Conservation (phyloP, 345 rosid species). For the Melaleuca alternifolia region DNA sequence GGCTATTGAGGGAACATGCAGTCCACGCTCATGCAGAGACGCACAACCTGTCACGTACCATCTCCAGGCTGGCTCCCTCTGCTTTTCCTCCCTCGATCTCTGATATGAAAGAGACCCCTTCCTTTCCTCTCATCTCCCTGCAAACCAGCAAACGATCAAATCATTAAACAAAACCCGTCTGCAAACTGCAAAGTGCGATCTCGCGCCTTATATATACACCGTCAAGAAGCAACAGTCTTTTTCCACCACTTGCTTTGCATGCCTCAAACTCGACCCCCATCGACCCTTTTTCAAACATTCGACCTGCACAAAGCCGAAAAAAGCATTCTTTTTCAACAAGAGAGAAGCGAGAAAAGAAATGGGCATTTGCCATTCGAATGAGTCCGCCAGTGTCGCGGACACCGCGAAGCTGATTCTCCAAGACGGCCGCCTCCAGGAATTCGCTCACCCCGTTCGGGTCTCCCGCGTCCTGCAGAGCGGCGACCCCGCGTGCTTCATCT, state of each 20-base stretch:
- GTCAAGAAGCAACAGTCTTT: background rate
- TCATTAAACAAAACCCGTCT: background rate
- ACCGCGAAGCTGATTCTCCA: conserved; percentile 49
- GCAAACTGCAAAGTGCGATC: background rate
- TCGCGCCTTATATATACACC: background rate
- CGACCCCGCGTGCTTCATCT: conserved; percentile 19
- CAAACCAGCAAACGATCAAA: background rate
- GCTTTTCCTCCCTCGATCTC: background rate
- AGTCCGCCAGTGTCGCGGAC: background rate
- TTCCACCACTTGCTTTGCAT: background rate
- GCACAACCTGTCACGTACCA: background rate
- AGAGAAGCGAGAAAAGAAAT: background rate
- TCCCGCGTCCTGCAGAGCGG: conserved; percentile 21
- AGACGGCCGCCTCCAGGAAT: conserved; percentile 53
- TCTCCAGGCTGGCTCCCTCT: background rate
- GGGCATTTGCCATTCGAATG: conserved; percentile 10
- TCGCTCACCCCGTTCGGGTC: conserved; percentile 37
- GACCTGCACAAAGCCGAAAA: background rate
- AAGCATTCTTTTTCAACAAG: background rate
- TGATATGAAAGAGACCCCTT: background rate
- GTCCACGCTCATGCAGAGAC: background rate
- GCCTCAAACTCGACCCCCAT: background rate
- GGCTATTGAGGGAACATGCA: background rate
- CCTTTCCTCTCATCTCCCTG: background rate
- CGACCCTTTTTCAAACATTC: background rate